These are phyloP conservation scores for Alternaria brassicae DNA, from an alignment of 2,329 filamentous ascomycete species.

Conservation along the genomic window DNA sequence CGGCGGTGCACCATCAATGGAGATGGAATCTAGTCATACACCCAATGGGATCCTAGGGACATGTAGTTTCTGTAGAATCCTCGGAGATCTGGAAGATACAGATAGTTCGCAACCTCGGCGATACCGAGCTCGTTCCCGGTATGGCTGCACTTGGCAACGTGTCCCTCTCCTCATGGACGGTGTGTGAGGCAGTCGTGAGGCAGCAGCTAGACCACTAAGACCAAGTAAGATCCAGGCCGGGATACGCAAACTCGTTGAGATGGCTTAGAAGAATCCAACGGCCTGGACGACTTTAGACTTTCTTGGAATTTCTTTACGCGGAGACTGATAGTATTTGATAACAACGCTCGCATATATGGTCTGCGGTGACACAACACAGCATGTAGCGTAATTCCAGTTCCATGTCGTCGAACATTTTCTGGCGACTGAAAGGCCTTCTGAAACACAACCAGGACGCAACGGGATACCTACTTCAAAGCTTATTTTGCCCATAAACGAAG, in stretches of 20 bases:
- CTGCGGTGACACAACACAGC: neutral
- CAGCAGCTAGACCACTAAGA: conserved; percentile 5
- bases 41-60: conserved; percentile 24
- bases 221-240: conserved; percentile 12
- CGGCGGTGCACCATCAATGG: conserved; percentile 51
- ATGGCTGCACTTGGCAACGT: conserved; percentile 23
- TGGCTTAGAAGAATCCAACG: neutral
- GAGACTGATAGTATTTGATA: neutral
- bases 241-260: conserved; percentile 14
- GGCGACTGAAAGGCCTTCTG: too few relatives aligned
- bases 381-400: neutral
- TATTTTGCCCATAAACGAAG: too few relatives aligned
- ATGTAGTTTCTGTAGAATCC: conserved; percentile 52
- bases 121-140: conserved; percentile 38
- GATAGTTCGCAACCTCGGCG: conserved; percentile 55
- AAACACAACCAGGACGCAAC: too few relatives aligned
- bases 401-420: neutral
- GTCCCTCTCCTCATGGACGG: conserved; percentile 23
- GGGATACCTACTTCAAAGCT: too few relatives aligned
- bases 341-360: neutral
- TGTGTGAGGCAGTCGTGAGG: conserved; percentile 13
- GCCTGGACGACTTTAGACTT: neutral
- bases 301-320: neutral
- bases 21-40: conserved; percentile 34
- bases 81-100: conserved; percentile 55